Evolutionary conservation across 495 filamentous ascomycete genomes (phyloP), one percentile per base, ranked within the genome.

Genomic region (Aspergillus carlsbadensis): DNA sequence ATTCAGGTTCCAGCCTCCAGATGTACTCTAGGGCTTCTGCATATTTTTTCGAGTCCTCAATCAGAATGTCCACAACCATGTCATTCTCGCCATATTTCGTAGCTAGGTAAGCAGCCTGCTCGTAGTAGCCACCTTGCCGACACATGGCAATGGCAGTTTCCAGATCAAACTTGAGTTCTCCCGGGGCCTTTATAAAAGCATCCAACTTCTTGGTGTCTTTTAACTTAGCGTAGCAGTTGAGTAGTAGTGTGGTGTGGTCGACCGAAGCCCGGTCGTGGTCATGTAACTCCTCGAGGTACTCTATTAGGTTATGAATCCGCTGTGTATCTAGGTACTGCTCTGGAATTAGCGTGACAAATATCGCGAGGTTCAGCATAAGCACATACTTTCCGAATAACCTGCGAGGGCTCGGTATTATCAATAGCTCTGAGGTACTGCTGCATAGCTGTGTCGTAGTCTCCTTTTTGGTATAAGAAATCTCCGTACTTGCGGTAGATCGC

Each of bases 91-190:
- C 85, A 65, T 98, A 92, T 65, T 96, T 95, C 52, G 91, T 90
- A 10, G 94, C 93, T 43, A 98, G 81, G 65, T 94, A 98, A 2
- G 94, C 95, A 7, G 94, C 94, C 73, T 98, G 94, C 58, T 96
- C 90, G 65, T 87, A 93, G 68, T 98, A 98, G n/a, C 95, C 92
- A 20, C 92, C 95, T 73, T 98, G 94, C 15, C 95, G 84, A 62
- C 94, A 98, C 94, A 98, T 98, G 5, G 87, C 84, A 47, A 98
- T 98, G 2, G 95, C 95, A 6, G 95, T 98, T 57, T 98, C 94
- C 7, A 98, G 77, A 71, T 98, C 94, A 69, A 98, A 98, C 61
- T 94, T 97, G 33, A 96, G 81, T 64, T 97, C 93, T 2, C 91
- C 92, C 3, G 91, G 90, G 40, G 92, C 91, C 66, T 95, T 95